phyloP scores from a whole-genome alignment of 176 grass and related monocot genomes.

The Eleusine indica region DNA sequence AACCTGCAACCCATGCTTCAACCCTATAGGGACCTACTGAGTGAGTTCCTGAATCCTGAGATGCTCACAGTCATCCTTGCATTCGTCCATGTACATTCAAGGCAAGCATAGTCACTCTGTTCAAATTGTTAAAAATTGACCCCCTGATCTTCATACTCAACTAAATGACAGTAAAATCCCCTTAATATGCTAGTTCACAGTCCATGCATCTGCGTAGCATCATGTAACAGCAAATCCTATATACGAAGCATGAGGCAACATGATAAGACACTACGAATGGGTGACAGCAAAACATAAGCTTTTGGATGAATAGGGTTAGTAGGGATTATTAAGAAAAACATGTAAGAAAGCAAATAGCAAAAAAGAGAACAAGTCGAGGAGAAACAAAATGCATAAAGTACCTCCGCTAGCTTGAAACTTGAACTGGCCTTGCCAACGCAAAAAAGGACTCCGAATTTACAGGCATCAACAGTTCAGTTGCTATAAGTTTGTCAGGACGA shows the following conservation, averaged over 20 bases:
- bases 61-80: neutral
- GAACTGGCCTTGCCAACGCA: constrained; percentile 69
- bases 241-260: neutral
- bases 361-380: neutral
- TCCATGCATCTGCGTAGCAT: constrained; percentile 8
- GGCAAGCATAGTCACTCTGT: neutral
- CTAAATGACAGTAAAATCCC: neutral
- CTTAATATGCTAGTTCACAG: neutral
- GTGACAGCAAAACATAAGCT: neutral
- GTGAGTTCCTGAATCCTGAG: neutral
- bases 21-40: neutral
- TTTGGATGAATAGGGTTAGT: neutral
- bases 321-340: neutral
- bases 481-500: constrained; percentile 53
- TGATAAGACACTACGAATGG: neutral
- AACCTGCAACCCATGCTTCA: neutral
- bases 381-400: constrained; percentile 30
- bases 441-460: constrained; percentile 69
- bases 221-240: neutral
- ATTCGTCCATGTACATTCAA: neutral
- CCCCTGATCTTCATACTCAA: neutral
- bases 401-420: constrained; percentile 40
- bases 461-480: constrained; percentile 72
- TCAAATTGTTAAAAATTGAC: neutral
- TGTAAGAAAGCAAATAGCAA: neutral